A percentile compares a stretch with the other conserved stretches of the same genome.
These are phyloP conservation scores for Debaryomyces singareniensis DNA, from an alignment of 1,139 yeast genomes.

Conservation along the genomic window DNA sequence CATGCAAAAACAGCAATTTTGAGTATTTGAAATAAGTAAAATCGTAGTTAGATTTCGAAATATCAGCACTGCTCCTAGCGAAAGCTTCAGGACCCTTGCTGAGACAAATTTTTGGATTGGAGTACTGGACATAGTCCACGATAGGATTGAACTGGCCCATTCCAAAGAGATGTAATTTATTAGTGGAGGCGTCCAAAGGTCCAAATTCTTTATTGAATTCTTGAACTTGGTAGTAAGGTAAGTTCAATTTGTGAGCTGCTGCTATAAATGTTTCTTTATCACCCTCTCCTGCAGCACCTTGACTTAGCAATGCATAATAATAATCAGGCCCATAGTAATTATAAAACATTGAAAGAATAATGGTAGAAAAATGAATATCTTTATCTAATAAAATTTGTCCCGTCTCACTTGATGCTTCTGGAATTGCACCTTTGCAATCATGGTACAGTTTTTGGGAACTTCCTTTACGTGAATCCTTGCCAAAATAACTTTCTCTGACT, in stretches of 20 bases:
- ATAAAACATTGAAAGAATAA: conserved; percentile 50
- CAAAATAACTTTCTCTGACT: conserved; percentile 21
- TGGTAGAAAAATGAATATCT: conserved; percentile 39
- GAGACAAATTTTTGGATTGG: conserved; percentile 10
- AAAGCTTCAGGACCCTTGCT: conserved; percentile 13
- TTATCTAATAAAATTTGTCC: conserved; percentile 54
- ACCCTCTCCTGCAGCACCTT: conserved; percentile 59
- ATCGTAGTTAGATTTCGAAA: conserved; percentile 18
- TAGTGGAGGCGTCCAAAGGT: conserved; percentile 14
- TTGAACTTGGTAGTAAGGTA: conserved; percentile 50
- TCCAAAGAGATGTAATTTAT: conserved; percentile 24
- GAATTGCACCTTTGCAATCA: conserved; percentile 50
- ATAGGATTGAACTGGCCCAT: conserved; percentile 38
- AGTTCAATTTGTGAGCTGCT: conserved; percentile 46
- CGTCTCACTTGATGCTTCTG: conserved; percentile 57
- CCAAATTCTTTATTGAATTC: conserved; percentile 34
- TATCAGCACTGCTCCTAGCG: conserved; percentile 17
- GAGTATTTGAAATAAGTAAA: conserved; percentile 24
- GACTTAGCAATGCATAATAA: conserved; percentile 47
- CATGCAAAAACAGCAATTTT: conserved; percentile 27
- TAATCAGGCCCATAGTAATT: conserved; percentile 49
- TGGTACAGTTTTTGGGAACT: conserved; percentile 21
- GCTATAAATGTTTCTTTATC: conserved; percentile 61
- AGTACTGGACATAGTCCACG: conserved; percentile 22
- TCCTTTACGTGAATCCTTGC: conserved; percentile 21